These are phyloP conservation scores for Combretum micranthum DNA, from an alignment of 345 rosid species.

Conservation along the genomic window DNA sequence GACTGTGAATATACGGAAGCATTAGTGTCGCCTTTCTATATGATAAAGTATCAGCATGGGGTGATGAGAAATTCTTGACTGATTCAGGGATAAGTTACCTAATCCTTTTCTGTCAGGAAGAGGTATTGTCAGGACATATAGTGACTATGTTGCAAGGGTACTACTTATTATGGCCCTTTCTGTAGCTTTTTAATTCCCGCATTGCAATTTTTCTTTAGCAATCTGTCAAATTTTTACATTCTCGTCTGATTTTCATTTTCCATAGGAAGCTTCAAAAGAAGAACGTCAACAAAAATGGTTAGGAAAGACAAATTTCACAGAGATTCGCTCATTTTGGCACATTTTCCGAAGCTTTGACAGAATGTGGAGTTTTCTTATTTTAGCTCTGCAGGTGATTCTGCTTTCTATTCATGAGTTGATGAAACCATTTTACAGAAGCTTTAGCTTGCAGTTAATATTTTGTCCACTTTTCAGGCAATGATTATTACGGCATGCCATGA, in stretches of 20 bases:
- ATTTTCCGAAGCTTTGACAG: constrained; percentile 94
- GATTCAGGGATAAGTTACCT: too few species aligned
- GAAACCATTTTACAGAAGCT: constrained; percentile 1
- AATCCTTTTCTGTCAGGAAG: too few species aligned
- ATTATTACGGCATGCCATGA: constrained; percentile 93
- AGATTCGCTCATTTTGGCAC: constrained; percentile 95
- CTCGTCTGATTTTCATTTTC: constrained; percentile 9
- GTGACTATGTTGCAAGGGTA: too few species aligned
- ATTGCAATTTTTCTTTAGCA: neutral
- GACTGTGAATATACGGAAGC: too few species aligned
- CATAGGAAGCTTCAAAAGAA: constrained; percentile 43
- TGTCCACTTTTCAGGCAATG: constrained; percentile 55
- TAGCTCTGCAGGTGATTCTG: constrained; percentile 77
- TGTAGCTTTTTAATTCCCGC: neutral
- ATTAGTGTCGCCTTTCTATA: too few species aligned
- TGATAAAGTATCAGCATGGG: too few species aligned
- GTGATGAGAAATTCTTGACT: too few species aligned
- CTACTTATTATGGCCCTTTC: too few species aligned
- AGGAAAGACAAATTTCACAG: constrained; percentile 90
- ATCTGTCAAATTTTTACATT: neutral
- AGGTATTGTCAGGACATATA: too few species aligned
- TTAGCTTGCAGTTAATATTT: neutral
- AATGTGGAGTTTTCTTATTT: constrained; percentile 90
- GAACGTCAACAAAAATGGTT: constrained; percentile 49
- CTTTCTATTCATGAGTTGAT: neutral